phyloP scores from a whole-genome alignment of 371 early-diverging fungal genomes.

The Zychaea mexicana region DNA sequence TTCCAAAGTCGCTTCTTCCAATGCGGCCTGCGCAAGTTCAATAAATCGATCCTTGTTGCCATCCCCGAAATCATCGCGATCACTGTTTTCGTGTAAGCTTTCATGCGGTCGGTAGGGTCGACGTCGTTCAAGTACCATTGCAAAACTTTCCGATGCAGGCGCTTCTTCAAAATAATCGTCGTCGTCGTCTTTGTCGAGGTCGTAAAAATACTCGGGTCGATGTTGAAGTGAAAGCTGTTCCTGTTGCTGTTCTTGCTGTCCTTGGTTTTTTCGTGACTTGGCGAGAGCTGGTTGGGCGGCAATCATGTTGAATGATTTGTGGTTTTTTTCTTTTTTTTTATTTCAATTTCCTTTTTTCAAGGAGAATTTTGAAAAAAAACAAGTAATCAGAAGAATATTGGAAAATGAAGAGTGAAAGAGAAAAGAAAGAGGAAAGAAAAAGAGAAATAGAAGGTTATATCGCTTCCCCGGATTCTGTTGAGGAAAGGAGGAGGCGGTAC shows the following conservation, averaged over 20 bases:
- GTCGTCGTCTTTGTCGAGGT: neutral
- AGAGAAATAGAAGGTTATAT: too few species aligned
- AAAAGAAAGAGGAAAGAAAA: too few species aligned
- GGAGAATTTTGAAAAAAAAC: neutral
- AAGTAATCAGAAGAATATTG: too few species aligned
- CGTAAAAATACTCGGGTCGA: neutral
- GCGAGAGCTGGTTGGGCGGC: neutral
- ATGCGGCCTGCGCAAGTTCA: slow-evolving; percentile 48
- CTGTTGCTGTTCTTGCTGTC: too few species aligned
- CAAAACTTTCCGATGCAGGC: slow-evolving; percentile 11
- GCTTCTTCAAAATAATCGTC: slow-evolving; percentile 7
- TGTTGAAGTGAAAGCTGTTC: neutral
- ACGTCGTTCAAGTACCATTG: neutral
- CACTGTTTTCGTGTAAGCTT: neutral
- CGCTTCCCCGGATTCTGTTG: too few species aligned
- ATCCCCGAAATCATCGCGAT: slow-evolving; percentile 17
- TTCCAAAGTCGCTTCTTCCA: slow-evolving; percentile 47
- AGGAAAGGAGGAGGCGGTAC: too few species aligned
- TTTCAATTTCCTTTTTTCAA: neutral
- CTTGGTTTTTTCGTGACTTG: neutral
- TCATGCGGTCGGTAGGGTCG: slow-evolving; percentile 6
- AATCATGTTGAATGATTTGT: slow-evolving; percentile 1
- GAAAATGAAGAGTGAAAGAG: too few species aligned
- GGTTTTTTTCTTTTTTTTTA: neutral
- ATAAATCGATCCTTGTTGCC: slow-evolving; percentile 46